Conservation (phyloP, 257 asterid genomes). For the Phtheirospermum japonicum region DNA sequence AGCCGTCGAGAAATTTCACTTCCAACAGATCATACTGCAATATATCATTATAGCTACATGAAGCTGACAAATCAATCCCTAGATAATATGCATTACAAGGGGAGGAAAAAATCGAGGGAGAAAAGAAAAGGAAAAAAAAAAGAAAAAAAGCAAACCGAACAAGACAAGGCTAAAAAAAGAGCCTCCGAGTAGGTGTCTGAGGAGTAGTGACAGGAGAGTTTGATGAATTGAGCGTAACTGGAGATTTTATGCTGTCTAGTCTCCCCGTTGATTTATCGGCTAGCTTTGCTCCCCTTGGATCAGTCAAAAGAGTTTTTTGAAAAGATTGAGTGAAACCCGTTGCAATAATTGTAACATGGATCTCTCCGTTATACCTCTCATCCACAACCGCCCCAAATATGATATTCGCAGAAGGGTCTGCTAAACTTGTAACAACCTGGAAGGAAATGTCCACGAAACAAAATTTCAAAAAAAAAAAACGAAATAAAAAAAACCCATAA, state of each 20-base stretch:
- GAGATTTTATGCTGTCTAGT: conserved; percentile 40
- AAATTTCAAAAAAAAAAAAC: not conserved
- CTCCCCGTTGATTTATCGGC: conserved; percentile 38
- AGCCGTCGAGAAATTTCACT: not conserved
- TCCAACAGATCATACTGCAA: not conserved
- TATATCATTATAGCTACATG: not conserved
- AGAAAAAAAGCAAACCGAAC: conserved; percentile 4
- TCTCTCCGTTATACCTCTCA: conserved; percentile 87
- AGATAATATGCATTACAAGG: not conserved
- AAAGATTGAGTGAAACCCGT: conserved; percentile 91
- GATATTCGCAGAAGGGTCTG: conserved; percentile 95
- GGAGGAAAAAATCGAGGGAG: not conserved
- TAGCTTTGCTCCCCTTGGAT: conserved; percentile 73
- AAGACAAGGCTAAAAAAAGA: conserved; percentile 34
- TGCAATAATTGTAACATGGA: conserved; percentile 93
- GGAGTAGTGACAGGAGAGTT: conserved; percentile 25
- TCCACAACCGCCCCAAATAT: conserved; percentile 99
- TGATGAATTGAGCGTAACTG: conserved; percentile 34
- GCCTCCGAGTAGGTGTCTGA: conserved; percentile 30
- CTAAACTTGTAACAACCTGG: conserved; percentile 96
- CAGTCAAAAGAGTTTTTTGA: conserved; percentile 75
- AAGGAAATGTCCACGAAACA: not conserved
- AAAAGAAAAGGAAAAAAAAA: not conserved
- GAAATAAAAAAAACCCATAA: not conserved
- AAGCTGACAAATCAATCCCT: not conserved